Evolutionary conservation across 192 early-diverging fungal genomes (phyloP).

Genomic region (Phycomyces nitens): DNA sequence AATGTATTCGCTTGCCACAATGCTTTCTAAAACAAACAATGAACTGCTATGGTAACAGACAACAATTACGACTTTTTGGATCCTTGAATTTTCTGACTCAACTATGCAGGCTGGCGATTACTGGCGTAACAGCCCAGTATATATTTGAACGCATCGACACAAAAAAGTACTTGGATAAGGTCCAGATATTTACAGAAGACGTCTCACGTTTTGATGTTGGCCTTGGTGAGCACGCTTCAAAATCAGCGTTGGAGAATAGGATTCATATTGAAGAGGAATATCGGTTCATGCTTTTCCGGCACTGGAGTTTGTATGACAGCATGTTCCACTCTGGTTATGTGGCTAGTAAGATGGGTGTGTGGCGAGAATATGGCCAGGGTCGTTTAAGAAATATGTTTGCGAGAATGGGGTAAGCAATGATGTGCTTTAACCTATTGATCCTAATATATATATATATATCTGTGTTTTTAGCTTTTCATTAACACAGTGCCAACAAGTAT

Average conservation of each 20-base stretch:
- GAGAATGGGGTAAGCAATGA: conserved; percentile 73
- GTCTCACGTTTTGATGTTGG: conserved; percentile 54
- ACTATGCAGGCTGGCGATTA: conserved; percentile 66
- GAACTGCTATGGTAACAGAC: conserved; percentile 74
- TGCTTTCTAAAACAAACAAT: conserved; percentile 64
- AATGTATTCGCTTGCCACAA: conserved; percentile 68
- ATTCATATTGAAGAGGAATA: conserved; percentile 77
- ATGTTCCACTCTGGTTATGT: conserved; percentile 89
- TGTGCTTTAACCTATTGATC: not conserved
- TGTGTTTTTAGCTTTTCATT: conserved; percentile 61
- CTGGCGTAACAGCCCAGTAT: conserved; percentile 78
- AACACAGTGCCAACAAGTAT: conserved; percentile 73
- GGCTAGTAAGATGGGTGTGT: conserved; percentile 80
- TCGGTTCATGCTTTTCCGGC: conserved; percentile 79
- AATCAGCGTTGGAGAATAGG: conserved; percentile 42
- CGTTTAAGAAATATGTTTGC: conserved; percentile 79
- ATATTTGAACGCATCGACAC: conserved; percentile 68
- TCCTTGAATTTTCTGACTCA: conserved; percentile 1
- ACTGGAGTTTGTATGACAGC: conserved; percentile 88
- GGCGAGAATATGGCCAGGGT: conserved; percentile 80
- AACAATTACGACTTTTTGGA: not conserved
- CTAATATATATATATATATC: too few species aligned
- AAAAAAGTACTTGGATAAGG: conserved; percentile 59
- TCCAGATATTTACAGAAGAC: conserved; percentile 65
- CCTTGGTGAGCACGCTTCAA: conserved; percentile 3